Conservation (phyloP, 352 stramenopile species). For the Elongisporangium senticosum region DNA sequence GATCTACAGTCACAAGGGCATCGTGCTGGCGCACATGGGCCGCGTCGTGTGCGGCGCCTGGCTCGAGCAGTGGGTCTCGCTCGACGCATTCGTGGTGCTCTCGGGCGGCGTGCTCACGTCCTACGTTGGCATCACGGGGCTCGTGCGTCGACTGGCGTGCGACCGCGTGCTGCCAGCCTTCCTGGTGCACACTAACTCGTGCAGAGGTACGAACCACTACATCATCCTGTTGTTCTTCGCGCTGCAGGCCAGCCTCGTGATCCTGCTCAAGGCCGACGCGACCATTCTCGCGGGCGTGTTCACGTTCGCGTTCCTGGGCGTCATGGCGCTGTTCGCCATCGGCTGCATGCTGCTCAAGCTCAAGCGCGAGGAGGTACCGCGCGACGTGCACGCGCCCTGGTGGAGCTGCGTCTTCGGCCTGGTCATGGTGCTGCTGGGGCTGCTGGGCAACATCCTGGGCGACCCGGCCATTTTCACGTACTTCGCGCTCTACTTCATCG, state of each 20-base stretch:
- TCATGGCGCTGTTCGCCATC: constrained; percentile 90
- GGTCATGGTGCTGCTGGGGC: constrained; percentile 57
- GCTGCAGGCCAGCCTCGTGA: constrained; percentile 62
- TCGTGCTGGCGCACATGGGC: constrained; percentile 77
- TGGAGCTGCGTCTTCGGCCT: constrained; percentile 74
- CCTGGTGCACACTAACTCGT: constrained; percentile 55
- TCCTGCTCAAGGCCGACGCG: constrained; percentile 76
- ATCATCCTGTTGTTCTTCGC: constrained; percentile 82
- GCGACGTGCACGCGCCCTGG: constrained; percentile 83
- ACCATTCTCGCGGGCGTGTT: constrained; percentile 87
- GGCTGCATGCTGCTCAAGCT: constrained; percentile 91
- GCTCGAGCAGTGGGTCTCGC: constrained; percentile 65
- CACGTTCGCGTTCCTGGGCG: constrained; percentile 87
- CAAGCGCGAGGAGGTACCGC: constrained; percentile 87
- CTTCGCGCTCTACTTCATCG: constrained; percentile 74
- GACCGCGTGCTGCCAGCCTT: constrained; percentile 68
- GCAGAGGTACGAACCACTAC: constrained; percentile 78
- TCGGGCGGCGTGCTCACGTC: constrained; percentile 83
- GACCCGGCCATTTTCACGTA: constrained; percentile 78
- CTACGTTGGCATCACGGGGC: constrained; percentile 87
- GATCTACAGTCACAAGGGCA: constrained; percentile 64
- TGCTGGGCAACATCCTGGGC: constrained; percentile 61
- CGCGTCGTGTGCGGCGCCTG: constrained; percentile 36
- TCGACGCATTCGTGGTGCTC: constrained; percentile 89
- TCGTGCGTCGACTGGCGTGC: constrained; percentile 73